These are phyloP conservation scores for Silene coronaria DNA, from an alignment of 179 eudicot genomes.

Conservation along the genomic window DNA sequence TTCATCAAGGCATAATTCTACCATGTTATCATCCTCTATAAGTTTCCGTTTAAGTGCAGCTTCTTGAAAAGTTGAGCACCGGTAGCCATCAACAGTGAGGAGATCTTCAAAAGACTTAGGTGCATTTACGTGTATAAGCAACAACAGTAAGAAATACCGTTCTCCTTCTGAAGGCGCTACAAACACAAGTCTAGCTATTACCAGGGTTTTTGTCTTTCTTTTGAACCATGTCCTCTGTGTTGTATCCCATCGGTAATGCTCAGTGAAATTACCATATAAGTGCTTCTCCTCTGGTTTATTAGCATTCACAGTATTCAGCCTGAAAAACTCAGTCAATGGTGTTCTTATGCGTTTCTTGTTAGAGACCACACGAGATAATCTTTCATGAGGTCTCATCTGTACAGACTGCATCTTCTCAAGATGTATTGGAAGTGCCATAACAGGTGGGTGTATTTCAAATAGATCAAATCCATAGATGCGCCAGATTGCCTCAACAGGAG, in stretches of 20 bases:
- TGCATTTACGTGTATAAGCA: constrained; percentile 4
- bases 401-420: not conserved
- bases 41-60: not conserved
- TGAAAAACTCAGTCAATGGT: constrained; percentile 19
- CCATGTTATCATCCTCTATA: constrained; percentile 8
- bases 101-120: constrained; percentile 22
- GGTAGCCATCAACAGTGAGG: not conserved
- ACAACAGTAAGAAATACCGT: constrained; percentile 11
- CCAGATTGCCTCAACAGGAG: not conserved
- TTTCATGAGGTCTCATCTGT: not conserved
- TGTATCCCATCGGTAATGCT: constrained; percentile 18
- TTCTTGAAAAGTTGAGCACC: not conserved
- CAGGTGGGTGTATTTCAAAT: not conserved
- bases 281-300: not conserved
- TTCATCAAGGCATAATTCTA: no score
- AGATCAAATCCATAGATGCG: not conserved
- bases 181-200: constrained; percentile 11
- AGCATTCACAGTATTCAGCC: not conserved
- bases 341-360: not conserved
- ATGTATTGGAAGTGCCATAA: not conserved
- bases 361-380: not conserved
- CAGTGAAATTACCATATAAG: constrained; percentile 16
- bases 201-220: not conserved
- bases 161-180: no score
- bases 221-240: not conserved